Percentiles rank a stretch among this genome's conserved stretches.
Evolutionary conservation across 139 green algal genomes (phyloP).

Genomic region (Chlorella sp.): DNA sequence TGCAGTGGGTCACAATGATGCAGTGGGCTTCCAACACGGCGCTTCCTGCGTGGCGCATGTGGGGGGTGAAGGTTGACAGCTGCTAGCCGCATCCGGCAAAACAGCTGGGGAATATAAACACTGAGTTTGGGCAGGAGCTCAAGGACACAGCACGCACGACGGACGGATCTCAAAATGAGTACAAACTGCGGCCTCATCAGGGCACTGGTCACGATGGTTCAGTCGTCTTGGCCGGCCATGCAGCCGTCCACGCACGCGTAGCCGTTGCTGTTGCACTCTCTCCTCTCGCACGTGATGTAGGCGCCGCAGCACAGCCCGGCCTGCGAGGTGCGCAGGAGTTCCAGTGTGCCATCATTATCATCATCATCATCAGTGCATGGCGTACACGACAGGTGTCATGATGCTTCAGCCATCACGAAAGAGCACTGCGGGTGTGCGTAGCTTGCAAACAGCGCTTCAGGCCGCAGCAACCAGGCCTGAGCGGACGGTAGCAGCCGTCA

Average conservation of each 20-base stretch:
- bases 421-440: not conserved
- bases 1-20: too few relatives aligned
- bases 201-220: not conserved
- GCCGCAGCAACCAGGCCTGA: not conserved
- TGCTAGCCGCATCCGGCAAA: not conserved
- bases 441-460: not conserved
- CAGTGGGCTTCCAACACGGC: too few relatives aligned
- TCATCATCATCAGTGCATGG: not conserved
- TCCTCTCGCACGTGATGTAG: not conserved
- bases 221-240: not conserved
- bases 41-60: too few relatives aligned
- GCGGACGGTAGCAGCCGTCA: not conserved
- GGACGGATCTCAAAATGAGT: too few relatives aligned
- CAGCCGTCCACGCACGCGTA: not conserved
- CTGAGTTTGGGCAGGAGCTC: not conserved
- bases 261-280: not conserved
- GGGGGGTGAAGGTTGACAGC: too few relatives aligned
- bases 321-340: not conserved
- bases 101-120: not conserved
- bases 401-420: not conserved
- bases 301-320: not conserved
- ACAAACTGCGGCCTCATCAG: too few relatives aligned
- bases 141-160: too few relatives aligned
- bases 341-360: not conserved
- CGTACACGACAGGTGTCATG: not conserved